Evolutionary conservation across 176 grass and related monocot species (phyloP), one percentile per base, ranked within the genome.

Genomic region (Oryza glaberrima): DNA sequence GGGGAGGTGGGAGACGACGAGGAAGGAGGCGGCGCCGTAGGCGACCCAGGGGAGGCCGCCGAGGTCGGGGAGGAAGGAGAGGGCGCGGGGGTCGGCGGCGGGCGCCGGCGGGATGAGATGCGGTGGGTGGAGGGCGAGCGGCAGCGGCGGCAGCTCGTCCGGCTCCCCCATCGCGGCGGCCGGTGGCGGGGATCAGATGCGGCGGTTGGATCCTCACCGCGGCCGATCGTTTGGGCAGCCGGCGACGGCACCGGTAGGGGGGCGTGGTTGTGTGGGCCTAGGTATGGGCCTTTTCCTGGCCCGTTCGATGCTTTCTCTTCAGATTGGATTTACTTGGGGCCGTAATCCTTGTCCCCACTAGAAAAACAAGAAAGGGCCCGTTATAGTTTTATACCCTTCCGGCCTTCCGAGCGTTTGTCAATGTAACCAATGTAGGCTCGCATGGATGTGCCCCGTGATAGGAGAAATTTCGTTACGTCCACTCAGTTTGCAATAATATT

Each of bases 31-130:
- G 6, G 96, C 96, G 30, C 89, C 96, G 78, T 94, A 93, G 34
- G 96, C 87, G 68, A 95, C 83, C 93, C 93, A 98, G 79, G 91
- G 85, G 72, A 86, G 56, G 20, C 96, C 96, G 11, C 87, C 96
- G 83, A 95, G 79, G 45, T 98, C 89, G 14, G 85, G 87, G 38
- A 98, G 92, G 87, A 90, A 98, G 73, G 92, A 81, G 79, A 98
- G 77, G 38, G 91, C 76, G 30, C 89, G 87, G 67, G 52, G 82
- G 52, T 94, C 76, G 35, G 51, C 88, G 67, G 92, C 90, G 69
- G 93, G 91, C 48, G 95, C 88, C 20, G 95, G 93, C 83, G 93
- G 91, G 48, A 98, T 85, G 73, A 93, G 72, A 66, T 98, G 82
- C 60, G 87, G 85, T 40, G 67, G 86, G 80, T 81, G 81, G 17